Evolutionary conservation across 2,329 filamentous ascomycete genomes (phyloP).

Genomic region (Claviceps cyperi): DNA sequence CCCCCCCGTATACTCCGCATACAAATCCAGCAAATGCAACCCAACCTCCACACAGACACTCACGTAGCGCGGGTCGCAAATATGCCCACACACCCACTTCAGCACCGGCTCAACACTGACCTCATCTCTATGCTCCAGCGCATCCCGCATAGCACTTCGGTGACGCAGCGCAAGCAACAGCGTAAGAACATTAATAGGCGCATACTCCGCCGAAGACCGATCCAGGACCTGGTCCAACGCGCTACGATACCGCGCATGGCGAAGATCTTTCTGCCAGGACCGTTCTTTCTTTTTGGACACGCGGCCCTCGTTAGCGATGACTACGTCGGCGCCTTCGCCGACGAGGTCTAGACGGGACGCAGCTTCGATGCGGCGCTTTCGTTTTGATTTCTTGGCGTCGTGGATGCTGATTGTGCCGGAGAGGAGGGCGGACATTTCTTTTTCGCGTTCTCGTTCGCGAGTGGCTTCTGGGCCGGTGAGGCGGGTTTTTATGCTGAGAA

Average conservation of each 20-base stretch:
- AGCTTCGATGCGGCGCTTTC: conserved; percentile 40
- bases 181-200: conserved; percentile 53
- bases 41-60: conserved; percentile 70
- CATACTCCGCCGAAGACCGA: conserved; percentile 33
- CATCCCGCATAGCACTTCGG: conserved; percentile 67
- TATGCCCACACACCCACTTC: conserved; percentile 66
- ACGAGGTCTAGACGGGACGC: conserved; percentile 56
- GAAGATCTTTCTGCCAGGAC: conserved; percentile 67
- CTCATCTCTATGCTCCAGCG: conserved; percentile 71
- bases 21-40: conserved; percentile 72
- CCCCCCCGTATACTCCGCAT: conserved; percentile 63
- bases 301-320: conserved; percentile 59
- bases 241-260: conserved; percentile 59
- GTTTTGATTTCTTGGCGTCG: conserved; percentile 56
- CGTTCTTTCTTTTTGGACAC: conserved; percentile 44
- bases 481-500: conserved; percentile 83
- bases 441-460: conserved; percentile 60
- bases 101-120: conserved; percentile 67
- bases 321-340: conserved; percentile 74
- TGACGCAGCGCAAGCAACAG: conserved; percentile 75
- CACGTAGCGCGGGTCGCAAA: conserved; percentile 71
- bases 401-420: conserved; percentile 65
- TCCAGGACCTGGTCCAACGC: conserved; percentile 71
- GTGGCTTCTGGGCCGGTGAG: conserved; percentile 69
- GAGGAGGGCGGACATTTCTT: conserved; percentile 72